Evolutionary conservation across 2,329 filamentous ascomycete species (phyloP).

Genomic region (Microsporum ferrugineum): DNA sequence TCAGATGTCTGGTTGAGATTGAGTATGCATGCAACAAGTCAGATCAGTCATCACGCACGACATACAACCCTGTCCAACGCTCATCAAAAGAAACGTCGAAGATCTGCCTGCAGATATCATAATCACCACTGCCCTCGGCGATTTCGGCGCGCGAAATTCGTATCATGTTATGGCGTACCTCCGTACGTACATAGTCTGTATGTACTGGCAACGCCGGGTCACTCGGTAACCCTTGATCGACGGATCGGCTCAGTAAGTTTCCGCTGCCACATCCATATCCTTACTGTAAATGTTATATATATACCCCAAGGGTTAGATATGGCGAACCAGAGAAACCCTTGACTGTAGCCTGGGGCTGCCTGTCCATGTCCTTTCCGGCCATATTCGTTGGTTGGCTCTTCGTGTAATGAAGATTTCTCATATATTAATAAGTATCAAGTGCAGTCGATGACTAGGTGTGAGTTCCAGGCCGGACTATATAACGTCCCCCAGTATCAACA

Average conservation of each 20-base stretch:
- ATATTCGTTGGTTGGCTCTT: too few relatives aligned
- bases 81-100: neutral
- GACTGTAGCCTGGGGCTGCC: too few relatives aligned
- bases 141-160: neutral
- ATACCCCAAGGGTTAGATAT: too few relatives aligned
- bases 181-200: too few relatives aligned
- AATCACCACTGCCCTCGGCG: neutral
- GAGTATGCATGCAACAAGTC: neutral
- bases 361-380: too few relatives aligned
- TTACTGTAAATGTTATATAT: too few relatives aligned
- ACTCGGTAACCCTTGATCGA: neutral
- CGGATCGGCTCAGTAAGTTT: neutral
- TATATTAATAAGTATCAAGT: neutral
- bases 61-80: neutral
- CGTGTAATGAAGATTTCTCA: too few relatives aligned
- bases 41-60: neutral
- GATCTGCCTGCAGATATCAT: neutral
- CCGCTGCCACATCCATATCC: neutral
- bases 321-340: too few relatives aligned
- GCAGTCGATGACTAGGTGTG: too few relatives aligned
- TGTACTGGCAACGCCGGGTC: neutral
- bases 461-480: too few relatives aligned
- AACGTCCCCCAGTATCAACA: too few relatives aligned
- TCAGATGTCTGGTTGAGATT: neutral
- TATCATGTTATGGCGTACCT: neutral